Conservation (phyloP, 2,329 filamentous ascomycete genomes). For the Massarina eburnea region DNA sequence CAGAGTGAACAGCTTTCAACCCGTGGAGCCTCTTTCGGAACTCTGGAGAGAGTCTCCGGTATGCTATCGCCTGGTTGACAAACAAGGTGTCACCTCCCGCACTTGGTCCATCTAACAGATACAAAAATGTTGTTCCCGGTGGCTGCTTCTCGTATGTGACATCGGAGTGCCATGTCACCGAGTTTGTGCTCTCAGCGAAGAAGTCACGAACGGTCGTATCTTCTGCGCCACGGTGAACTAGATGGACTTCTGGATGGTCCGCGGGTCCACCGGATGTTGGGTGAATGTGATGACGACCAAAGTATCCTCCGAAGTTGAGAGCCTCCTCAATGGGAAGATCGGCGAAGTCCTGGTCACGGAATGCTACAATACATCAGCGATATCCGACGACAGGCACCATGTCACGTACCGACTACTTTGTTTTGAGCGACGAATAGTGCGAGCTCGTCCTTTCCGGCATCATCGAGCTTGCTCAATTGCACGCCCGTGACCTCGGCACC, state of each 20-base stretch:
- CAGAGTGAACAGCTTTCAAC: constrained; percentile 78
- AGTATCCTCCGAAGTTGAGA: constrained; percentile 71
- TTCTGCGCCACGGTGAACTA: constrained; percentile 72
- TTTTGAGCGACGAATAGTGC: constrained; percentile 74
- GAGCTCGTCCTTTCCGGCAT: constrained; percentile 74
- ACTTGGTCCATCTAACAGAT: constrained; percentile 78
- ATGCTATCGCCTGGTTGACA: constrained; percentile 76
- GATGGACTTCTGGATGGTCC: constrained; percentile 73
- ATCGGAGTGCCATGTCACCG: constrained; percentile 86
- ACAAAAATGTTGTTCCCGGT: constrained; percentile 86
- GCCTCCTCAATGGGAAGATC: constrained; percentile 70
- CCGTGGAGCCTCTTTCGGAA: constrained; percentile 82
- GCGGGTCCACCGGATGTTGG: constrained; percentile 75
- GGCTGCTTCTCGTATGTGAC: constrained; percentile 87
- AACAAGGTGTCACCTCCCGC: constrained; percentile 87
- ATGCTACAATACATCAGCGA: constrained; percentile 49
- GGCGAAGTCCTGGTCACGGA: constrained; percentile 70
- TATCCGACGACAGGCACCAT: not conserved
- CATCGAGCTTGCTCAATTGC: constrained; percentile 68
- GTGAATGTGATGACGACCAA: constrained; percentile 80
- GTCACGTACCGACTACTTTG: constrained; percentile 65
- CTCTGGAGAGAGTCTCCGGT: constrained; percentile 74
- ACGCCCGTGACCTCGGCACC: constrained; percentile 72
- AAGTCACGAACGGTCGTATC: constrained; percentile 64
- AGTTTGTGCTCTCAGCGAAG: constrained; percentile 71